Conservation (phyloP, 345 rosid species). For the Cardamine resedifolia region DNA sequence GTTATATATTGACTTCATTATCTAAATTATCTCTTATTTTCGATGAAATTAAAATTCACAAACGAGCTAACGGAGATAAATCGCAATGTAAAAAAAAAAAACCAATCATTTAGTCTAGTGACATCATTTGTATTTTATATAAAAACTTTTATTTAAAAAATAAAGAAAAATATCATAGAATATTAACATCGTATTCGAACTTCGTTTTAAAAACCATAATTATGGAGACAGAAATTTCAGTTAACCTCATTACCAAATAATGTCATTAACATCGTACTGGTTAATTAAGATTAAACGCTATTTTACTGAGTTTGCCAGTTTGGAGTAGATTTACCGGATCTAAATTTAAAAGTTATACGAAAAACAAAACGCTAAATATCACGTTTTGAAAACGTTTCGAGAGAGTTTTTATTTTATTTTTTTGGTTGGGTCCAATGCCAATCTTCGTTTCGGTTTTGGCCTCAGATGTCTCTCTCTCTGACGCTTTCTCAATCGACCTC, state of each 20-base stretch:
- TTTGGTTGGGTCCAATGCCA: too few relatives aligned
- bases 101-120: neutral
- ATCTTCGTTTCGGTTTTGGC: neutral
- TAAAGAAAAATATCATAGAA: neutral
- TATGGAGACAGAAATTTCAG: neutral
- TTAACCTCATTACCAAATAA: neutral
- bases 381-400: neutral
- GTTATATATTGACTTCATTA: neutral
- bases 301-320: neutral
- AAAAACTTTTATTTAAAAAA: neutral
- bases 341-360: neutral
- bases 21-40: neutral
- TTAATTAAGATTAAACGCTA: neutral
- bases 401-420: too few relatives aligned
- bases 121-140: neutral
- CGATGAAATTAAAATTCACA: neutral
- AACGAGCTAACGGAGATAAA: too few relatives aligned
- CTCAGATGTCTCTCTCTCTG: constrained; percentile 6
- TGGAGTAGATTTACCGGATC: neutral
- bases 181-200: neutral
- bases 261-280: neutral
- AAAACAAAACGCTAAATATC: neutral
- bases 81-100: too few relatives aligned
- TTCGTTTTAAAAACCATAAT: neutral
- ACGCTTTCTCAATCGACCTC: constrained; percentile 9